phyloP scores from a whole-genome alignment of 371 early-diverging fungal species.

The Neoconidiobolus thromboides region DNA sequence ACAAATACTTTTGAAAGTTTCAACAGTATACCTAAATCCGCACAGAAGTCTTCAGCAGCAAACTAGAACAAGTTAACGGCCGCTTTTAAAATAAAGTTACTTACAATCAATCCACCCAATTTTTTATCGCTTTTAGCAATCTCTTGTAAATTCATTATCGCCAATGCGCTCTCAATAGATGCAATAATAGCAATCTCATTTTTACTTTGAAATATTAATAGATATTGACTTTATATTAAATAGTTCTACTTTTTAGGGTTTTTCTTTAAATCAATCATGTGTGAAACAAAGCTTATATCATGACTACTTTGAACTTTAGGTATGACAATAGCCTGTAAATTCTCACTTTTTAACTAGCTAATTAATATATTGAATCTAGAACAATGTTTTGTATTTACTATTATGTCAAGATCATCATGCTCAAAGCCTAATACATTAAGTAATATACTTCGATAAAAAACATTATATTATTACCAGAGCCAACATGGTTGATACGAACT shows the following conservation, averaged over 20 bases:
- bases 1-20: neutral
- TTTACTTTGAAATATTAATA: constrained; percentile 46
- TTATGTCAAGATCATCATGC: constrained; percentile 55
- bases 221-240: constrained; percentile 12
- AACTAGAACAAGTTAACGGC: constrained; percentile 21
- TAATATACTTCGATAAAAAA: constrained; percentile 6
- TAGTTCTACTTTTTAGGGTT: too few species aligned
- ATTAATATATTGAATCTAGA: neutral
- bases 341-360: constrained; percentile 36
- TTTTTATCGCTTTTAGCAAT: constrained; percentile 50
- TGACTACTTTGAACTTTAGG: constrained; percentile 70
- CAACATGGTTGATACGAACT: constrained; percentile 72
- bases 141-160: constrained; percentile 64
- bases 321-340: constrained; percentile 63
- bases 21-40: constrained; percentile 33
- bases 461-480: constrained; percentile 28
- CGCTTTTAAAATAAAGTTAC: constrained; percentile 3
- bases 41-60: constrained; percentile 89
- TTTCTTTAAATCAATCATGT: too few species aligned
- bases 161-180: constrained; percentile 69
- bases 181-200: constrained; percentile 58
- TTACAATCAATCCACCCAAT: constrained; percentile 54
- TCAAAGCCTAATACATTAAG: constrained; percentile 30
- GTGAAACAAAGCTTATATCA: constrained; percentile 56
- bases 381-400: constrained; percentile 24